Conservation (phyloP, 2,329 filamentous ascomycete genomes). For the Mollisiaceae sp. region DNA sequence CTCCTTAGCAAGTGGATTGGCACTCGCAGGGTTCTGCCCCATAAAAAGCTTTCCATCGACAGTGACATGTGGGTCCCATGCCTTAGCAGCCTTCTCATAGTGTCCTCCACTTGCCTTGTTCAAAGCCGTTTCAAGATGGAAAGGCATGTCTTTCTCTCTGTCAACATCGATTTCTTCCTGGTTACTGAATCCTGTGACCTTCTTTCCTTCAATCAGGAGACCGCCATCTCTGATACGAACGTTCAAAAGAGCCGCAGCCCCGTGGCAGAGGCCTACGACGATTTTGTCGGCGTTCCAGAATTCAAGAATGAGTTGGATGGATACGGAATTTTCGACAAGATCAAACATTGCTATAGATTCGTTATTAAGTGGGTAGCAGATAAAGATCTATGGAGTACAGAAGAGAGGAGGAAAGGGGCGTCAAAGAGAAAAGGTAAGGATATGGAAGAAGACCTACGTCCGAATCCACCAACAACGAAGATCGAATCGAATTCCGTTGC, state of each 20-base stretch:
- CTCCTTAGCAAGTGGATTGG: slow-evolving; percentile 45
- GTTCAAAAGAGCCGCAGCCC: slow-evolving; percentile 64
- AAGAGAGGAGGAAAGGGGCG: no score
- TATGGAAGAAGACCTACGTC: slow-evolving; percentile 47
- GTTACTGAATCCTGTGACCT: slow-evolving; percentile 64
- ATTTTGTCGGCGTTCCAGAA: slow-evolving; percentile 66
- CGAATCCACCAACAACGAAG: slow-evolving; percentile 62
- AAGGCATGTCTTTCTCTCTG: slow-evolving; percentile 56
- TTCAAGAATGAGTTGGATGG: slow-evolving; percentile 62
- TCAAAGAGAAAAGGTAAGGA: no score
- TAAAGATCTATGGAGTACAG: no score
- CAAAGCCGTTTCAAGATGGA: slow-evolving; percentile 62
- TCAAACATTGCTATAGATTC: slow-evolving; percentile 62
- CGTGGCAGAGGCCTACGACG: slow-evolving; percentile 71
- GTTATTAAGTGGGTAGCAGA: no score
- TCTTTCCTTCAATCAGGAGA: slow-evolving; percentile 58
- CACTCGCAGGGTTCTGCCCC: slow-evolving; percentile 50
- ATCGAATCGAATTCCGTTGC: slow-evolving; percentile 57
- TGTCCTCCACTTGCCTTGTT: slow-evolving; percentile 53
- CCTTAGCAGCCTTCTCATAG: slow-evolving; percentile 59
- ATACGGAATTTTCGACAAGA: slow-evolving; percentile 60
- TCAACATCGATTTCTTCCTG: slow-evolving; percentile 52
- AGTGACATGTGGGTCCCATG: slow-evolving; percentile 44
- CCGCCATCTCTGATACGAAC: slow-evolving; percentile 57
- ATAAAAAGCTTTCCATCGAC: slow-evolving; percentile 47